Percentiles rank a stretch among this genome's conserved stretches.
Evolutionary conservation across 169 alveolate genomes (phyloP).

Genomic region (Plasmodium knowlesi): DNA sequence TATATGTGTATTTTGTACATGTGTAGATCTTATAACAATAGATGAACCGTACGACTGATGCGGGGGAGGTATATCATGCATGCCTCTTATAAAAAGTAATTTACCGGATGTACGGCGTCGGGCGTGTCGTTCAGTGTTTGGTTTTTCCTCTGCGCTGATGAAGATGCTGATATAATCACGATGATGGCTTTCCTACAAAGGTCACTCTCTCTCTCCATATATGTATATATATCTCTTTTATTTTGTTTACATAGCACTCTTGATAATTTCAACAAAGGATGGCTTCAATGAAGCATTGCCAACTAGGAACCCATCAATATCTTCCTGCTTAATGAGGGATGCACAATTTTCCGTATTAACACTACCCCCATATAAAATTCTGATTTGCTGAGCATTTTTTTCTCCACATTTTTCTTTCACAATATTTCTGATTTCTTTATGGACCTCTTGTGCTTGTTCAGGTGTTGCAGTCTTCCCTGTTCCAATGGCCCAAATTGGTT

Average conservation of each 20-base stretch:
- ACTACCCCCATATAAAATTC: constrained; percentile 99
- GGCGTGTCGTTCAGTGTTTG: neutral
- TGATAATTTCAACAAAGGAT: constrained; percentile 94
- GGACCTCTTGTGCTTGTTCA: constrained; percentile 97
- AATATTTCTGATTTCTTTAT: constrained; percentile 83
- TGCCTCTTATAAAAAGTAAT: neutral
- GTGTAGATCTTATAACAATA: neutral
- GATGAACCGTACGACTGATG: neutral
- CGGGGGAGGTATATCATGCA: neutral
- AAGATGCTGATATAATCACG: neutral
- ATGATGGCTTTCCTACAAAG: neutral
- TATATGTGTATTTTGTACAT: neutral
- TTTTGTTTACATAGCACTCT: constrained; percentile 77
- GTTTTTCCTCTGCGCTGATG: neutral
- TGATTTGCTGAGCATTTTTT: constrained; percentile 88
- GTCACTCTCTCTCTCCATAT: neutral
- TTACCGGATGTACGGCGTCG: neutral
- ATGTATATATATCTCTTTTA: neutral
- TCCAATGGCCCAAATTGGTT: constrained; percentile 99
- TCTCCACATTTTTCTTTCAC: constrained; percentile 79
- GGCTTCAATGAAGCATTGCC: constrained; percentile 99
- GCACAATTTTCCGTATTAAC: constrained; percentile 96
- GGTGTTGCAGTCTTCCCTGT: constrained; percentile 98
- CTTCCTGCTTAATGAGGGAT: constrained; percentile 91
- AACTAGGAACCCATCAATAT: constrained; percentile 99